These are phyloP conservation scores for Alternaria metachromatica DNA, from an alignment of 2,329 filamentous ascomycete genomes.

Conservation along the genomic window DNA sequence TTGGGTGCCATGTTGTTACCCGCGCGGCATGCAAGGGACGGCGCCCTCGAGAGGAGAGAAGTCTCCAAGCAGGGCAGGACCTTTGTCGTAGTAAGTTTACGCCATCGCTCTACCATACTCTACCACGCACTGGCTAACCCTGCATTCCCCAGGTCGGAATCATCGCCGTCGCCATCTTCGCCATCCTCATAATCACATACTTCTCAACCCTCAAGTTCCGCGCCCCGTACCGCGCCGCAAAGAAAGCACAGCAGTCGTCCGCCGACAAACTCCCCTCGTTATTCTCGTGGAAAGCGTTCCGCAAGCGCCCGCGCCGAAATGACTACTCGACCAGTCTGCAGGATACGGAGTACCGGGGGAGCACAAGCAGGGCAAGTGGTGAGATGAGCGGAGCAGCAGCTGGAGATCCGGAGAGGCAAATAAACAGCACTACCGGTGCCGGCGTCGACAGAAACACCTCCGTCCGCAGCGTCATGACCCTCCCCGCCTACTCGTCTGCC, in stretches of 20 bases:
- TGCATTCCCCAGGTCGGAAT: constrained; percentile 30
- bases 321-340: constrained; percentile 45
- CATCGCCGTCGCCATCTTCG: constrained; percentile 38
- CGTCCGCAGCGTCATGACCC: constrained; percentile 89
- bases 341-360: constrained; percentile 38
- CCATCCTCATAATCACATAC: constrained; percentile 43
- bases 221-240: constrained; percentile 15
- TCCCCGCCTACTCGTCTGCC: constrained; percentile 81
- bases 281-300: constrained; percentile 39
- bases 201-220: constrained; percentile 36
- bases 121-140: constrained; percentile 16
- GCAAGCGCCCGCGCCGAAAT: constrained; percentile 35
- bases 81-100: constrained; percentile 38
- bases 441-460: constrained; percentile 82
- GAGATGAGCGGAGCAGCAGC: constrained; percentile 39
- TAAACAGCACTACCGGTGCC: constrained; percentile 38
- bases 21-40: constrained; percentile 24
- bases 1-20: constrained; percentile 38
- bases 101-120: neutral
- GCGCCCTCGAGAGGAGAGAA: constrained; percentile 27
- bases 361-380: constrained; percentile 27
- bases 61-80: constrained; percentile 30
- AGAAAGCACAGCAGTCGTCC: constrained; percentile 17
- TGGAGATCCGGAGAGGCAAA: constrained; percentile 35
- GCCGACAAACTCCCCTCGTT: constrained; percentile 40